Evolutionary conservation across 2,329 filamentous ascomycete species (phyloP), one percentile per base, ranked within the genome.

Genomic region (Cladophialophora exuberans): DNA sequence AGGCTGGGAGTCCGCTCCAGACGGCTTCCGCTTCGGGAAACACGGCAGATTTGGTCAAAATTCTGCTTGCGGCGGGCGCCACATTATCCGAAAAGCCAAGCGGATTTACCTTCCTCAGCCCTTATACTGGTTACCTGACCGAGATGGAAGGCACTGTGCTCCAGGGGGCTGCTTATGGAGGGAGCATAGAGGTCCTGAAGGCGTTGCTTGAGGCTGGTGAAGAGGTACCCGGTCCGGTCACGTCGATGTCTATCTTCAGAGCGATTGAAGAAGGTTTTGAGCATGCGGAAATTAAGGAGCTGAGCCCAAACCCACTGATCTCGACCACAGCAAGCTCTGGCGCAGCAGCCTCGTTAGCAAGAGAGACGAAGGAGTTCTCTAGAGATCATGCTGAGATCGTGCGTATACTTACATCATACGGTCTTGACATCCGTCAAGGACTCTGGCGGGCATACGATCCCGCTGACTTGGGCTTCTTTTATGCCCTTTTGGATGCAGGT

Each of bases 141-240:
- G 7, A 31, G 36, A 41, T 41, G 18, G 46, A 45, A 38, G 56
- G 51, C 23, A 56, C 30, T 39, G 44, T 50, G 28, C 56, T 60
- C 2, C 36, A 56, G 25, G 56, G 43, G 17, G 56, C 52, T 30
- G 43, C 25, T 25, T 5, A 58, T 18, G 57, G 36, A 15, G 36
- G 36, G 64, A 18, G 46, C 36, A 44, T 13, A 39, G 59, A 17
- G 36, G 46, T 6, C 48, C 43, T 3, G 43, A 35, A 9, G 56
- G 64, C 52, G 51, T 62, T 41, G 6, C 36, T 41, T 15, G 18
- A 41, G 6, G 36, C 36, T 20, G n/a, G 36, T 41, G 36, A 15
- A 15, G 15, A 41, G 6, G 6, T 31, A 13, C 7, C 7, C 13
- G 13, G 28, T 13, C 28, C 28, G 7, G 13, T 31, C 13, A 7